Base-by-base conservation (phyloP, 441 rosid species). In the Pelargonium australe region DNA sequence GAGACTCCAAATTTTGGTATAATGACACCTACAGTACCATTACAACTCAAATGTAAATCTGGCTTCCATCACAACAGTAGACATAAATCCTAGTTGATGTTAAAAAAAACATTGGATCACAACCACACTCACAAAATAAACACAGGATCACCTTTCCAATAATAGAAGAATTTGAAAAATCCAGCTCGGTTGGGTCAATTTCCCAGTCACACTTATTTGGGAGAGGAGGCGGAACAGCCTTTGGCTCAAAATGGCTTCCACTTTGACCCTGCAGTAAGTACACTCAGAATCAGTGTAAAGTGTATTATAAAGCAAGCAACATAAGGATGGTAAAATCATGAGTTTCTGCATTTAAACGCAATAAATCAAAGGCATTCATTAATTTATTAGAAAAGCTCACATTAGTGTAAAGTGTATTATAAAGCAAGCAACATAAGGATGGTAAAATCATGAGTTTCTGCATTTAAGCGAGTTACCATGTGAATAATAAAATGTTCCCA, bases 121-220 rank as follows among this genome's bases (percentile, higher is more conserved):
- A 3, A 31, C 3, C 4, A 31, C 4, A 3, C 37, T 31, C 5
- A 31, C 5, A 4, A 4, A 31, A 31, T 3, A 31, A 4, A 31
- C 4, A 31, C 4, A 0, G 5, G 3, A 25, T 25, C 37, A 53
- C 99, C 98, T 92, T 95, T 73, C 99, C 98, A 66, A 89, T 91
- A 72, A 81, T 85, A 1, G 76, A 58, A 0, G 92, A 85, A 75
- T 79, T 88, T 9, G 96, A 85, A 80, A 94, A 94, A 77, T 91
- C 96, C 41, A 94, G 84, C 85, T 94, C 99, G 41, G 94, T 75
- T n/a, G 97, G 99, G 44, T 94, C 99, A 68, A 94, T 83, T 87
- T 94, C 99, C 99, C 99, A 89, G 75, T 94, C 97, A 86, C 97
- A 91, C 80, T 94, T 94, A 78, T 95, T 95, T 14, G 99, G 90